Percentiles rank a stretch among this genome's conserved stretches.
These are phyloP conservation scores for Calcarisporium arbuscula DNA, from an alignment of 2,329 filamentous ascomycete species.

Conservation along the genomic window DNA sequence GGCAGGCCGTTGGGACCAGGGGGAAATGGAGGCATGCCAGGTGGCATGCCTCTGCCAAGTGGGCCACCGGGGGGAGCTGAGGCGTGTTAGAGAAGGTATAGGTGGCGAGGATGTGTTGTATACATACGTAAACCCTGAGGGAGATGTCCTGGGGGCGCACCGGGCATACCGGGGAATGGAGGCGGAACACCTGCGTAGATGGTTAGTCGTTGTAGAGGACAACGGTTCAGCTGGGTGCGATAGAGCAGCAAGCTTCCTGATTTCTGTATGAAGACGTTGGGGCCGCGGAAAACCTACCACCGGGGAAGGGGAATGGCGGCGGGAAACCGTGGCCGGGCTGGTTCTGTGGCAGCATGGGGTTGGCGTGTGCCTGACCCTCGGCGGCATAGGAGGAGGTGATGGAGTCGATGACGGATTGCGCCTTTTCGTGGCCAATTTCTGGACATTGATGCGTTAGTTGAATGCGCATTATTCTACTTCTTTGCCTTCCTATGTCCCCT, in stretches of 20 bases:
- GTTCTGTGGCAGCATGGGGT: conserved; percentile 73
- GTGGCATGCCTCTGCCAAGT: conserved; percentile 39
- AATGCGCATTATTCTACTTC: too few species aligned
- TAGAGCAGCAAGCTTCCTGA: too few species aligned
- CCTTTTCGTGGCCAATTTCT: conserved; percentile 98
- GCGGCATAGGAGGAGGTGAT: conserved; percentile 95
- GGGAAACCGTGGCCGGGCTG: conserved; percentile 50
- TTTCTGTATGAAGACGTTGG: neutral
- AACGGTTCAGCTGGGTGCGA: too few species aligned
- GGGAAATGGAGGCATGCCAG: conserved; percentile 39
- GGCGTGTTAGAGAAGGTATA: conserved; percentile 9
- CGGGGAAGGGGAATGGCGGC: conserved; percentile 58
- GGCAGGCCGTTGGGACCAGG: conserved; percentile 28
- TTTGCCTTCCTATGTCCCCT: too few species aligned
- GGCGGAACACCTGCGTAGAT: conserved; percentile 42
- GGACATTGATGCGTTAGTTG: neutral
- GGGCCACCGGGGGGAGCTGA: conserved; percentile 45
- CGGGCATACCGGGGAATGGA: conserved; percentile 49
- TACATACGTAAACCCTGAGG: conserved; percentile 47
- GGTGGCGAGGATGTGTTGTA: neutral
- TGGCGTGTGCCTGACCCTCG: conserved; percentile 80
- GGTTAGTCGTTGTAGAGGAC: neutral
- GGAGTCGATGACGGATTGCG: conserved; percentile 95
- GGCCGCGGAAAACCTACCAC: conserved; percentile 33
- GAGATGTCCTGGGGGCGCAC: conserved; percentile 32